A percentile compares a stretch with the other conserved stretches of the same genome.
These are phyloP conservation scores for Phaffomyces thermotolerans DNA, from an alignment of 805 yeast genomes.

Conservation along the genomic window DNA sequence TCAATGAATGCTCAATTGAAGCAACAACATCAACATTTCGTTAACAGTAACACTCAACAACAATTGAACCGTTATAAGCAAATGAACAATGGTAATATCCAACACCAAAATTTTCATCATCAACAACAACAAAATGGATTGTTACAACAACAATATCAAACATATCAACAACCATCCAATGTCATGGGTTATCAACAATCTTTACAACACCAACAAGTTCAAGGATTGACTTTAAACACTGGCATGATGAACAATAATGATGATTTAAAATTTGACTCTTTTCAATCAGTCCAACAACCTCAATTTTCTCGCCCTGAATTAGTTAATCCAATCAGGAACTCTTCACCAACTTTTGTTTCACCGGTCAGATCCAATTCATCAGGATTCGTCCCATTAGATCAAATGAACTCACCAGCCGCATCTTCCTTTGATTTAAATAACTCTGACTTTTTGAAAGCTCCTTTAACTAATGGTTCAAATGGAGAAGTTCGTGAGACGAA, in stretches of 20 bases:
- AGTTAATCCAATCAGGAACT: conserved; percentile 11
- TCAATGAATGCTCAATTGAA: conserved; percentile 19
- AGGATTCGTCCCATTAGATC: conserved; percentile 13
- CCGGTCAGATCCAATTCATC: conserved; percentile 12
- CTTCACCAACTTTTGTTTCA: conserved; percentile 14
- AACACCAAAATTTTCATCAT: conserved; percentile 3
- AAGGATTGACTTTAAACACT: neutral
- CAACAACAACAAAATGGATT: conserved; percentile 4
- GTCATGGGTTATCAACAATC: neutral
- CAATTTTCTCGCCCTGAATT: conserved; percentile 11
- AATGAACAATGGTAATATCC: conserved; percentile 5
- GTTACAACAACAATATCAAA: conserved; percentile 3
- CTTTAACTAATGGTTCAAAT: conserved; percentile 6
- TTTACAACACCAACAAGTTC: conserved; percentile 1
- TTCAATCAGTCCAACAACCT: conserved; percentile 11
- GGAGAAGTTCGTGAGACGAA: conserved; percentile 9
- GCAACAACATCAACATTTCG: conserved; percentile 20
- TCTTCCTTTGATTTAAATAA: conserved; percentile 14
- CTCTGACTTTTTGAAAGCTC: conserved; percentile 11
- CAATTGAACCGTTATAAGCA: conserved; percentile 17
- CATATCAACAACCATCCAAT: neutral
- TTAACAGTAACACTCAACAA: conserved; percentile 13
- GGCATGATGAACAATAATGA: neutral
- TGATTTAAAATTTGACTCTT: conserved; percentile 7
- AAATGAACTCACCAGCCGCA: conserved; percentile 8